Conservation (phyloP, 1,284 basidiomycete genomes). For the Inonotus hispidus region DNA sequence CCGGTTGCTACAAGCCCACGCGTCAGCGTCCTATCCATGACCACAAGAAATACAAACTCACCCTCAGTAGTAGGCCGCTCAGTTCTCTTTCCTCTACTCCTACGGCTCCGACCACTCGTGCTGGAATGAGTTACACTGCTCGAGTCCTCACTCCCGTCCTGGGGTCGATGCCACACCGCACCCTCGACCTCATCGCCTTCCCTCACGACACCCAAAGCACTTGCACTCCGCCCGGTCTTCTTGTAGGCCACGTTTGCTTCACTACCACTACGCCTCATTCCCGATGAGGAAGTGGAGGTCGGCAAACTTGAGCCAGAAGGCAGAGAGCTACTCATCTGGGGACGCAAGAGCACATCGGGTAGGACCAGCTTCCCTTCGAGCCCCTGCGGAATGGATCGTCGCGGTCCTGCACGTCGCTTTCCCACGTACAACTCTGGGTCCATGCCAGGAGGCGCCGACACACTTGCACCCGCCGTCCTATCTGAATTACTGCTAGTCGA, state of each 20-base stretch:
- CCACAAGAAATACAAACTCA: constrained; percentile 1
- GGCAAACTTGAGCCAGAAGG: not conserved
- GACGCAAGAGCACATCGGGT: constrained; percentile 11
- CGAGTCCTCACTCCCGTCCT: constrained; percentile 7
- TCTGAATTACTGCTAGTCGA: not conserved
- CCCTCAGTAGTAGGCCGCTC: not conserved
- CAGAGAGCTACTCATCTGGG: not conserved
- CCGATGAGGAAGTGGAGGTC: not conserved
- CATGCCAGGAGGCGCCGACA: not conserved
- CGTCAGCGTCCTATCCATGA: not conserved
- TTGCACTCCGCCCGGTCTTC: constrained; percentile 6
- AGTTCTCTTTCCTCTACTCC: not conserved
- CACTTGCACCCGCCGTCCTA: not conserved
- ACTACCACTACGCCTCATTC: constrained; percentile 13
- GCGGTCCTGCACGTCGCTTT: constrained; percentile 6
- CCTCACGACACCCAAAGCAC: constrained; percentile 3
- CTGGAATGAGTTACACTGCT: constrained; percentile 7
- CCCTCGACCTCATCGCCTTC: not conserved
- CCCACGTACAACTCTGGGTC: constrained; percentile 15
- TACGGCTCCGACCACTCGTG: not conserved
- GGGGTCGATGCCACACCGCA: not conserved
- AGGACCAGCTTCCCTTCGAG: constrained; percentile 12
- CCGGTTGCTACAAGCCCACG: not conserved
- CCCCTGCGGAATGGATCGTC: constrained; percentile 9
- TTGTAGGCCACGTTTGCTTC: constrained; percentile 9